Evolutionary conservation across 129 eudicot genomes (phyloP).

Genomic region (Calendula officinalis): DNA sequence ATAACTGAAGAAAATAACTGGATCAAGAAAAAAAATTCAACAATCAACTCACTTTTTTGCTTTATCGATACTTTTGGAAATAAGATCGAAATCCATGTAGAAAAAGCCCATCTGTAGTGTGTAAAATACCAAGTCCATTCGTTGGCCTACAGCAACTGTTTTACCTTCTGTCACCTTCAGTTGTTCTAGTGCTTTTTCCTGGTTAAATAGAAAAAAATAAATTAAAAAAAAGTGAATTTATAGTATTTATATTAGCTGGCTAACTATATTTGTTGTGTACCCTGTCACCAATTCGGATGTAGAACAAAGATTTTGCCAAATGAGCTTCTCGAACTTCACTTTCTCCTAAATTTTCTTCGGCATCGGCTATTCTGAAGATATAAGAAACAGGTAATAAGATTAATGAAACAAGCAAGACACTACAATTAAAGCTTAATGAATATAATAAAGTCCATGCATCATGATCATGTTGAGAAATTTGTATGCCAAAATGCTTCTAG

Average conservation of each 20-base stretch:
- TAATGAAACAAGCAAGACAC: background rate
- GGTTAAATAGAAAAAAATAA: background rate
- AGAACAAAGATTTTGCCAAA: constrained; percentile 89
- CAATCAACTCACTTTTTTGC: constrained; percentile 86
- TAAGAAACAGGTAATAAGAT: constrained; percentile 3
- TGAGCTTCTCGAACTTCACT: constrained; percentile 99
- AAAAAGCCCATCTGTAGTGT: constrained; percentile 76
- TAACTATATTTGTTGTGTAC: constrained; percentile 1
- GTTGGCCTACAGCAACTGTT: constrained; percentile 87
- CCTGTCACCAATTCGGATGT: constrained; percentile 80
- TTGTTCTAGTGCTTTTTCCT: constrained; percentile 84
- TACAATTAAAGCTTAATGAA: background rate
- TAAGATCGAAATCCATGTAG: constrained; percentile 83
- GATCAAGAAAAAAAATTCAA: constrained; percentile 23
- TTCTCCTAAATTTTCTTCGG: constrained; percentile 97
- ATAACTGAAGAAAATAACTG: constrained; percentile 27
- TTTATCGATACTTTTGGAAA: constrained; percentile 75
- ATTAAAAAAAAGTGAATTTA: background rate
- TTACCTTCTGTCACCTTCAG: constrained; percentile 79
- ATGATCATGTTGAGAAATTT: too few species aligned
- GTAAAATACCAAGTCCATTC: constrained; percentile 88
- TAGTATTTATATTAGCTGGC: background rate
- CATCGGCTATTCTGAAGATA: constrained; percentile 74
- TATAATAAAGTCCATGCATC: too few species aligned
- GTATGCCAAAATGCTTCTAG: too few species aligned